A percentile compares a stretch with the other conserved stretches of the same genome.
phyloP scores from a whole-genome alignment of 2,329 filamentous ascomycete genomes.

The Calonectria pauciramosa region DNA sequence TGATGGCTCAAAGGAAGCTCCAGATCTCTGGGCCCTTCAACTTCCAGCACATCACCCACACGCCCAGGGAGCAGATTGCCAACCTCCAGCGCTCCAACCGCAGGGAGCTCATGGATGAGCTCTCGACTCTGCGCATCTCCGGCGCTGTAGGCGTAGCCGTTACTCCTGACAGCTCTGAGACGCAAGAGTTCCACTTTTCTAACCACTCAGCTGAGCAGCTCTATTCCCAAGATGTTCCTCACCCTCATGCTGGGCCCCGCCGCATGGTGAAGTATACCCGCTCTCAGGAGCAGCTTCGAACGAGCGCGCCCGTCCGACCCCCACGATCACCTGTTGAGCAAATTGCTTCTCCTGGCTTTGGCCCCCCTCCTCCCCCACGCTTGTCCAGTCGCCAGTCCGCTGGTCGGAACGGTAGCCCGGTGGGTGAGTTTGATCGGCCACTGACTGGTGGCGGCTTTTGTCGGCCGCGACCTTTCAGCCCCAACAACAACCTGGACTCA shows the following conservation, averaged over 20 bases:
- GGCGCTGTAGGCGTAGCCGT: slow-evolving; percentile 33
- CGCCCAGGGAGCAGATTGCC: slow-evolving; percentile 62
- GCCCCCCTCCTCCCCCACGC: slow-evolving; percentile 65
- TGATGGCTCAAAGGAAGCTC: slow-evolving; percentile 54
- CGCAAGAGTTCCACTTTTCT: slow-evolving; percentile 60
- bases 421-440: slow-evolving; percentile 57
- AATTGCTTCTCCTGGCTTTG: slow-evolving; percentile 47
- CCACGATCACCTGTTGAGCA: slow-evolving; percentile 50
- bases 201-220: slow-evolving; percentile 57
- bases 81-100: slow-evolving; percentile 57
- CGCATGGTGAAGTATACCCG: slow-evolving; percentile 58
- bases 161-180: slow-evolving; percentile 44
- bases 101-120: slow-evolving; percentile 59
- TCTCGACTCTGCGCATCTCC: slow-evolving; percentile 55
- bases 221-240: slow-evolving; percentile 31
- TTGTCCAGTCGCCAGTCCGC: slow-evolving; percentile 68
- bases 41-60: slow-evolving; percentile 76
- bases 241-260: slow-evolving; percentile 34
- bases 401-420: slow-evolving; percentile 59
- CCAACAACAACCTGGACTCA: slow-evolving; percentile 37
- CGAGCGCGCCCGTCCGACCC: slow-evolving; percentile 61
- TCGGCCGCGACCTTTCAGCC: slow-evolving; percentile 58
- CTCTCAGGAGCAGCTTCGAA: slow-evolving; percentile 65
- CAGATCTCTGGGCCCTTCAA: slow-evolving; percentile 76
- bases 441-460: slow-evolving; percentile 61